Evolutionary conservation across 2,329 filamentous ascomycete genomes (phyloP).

Genomic region (Magnaporthiopsis rhizophila): DNA sequence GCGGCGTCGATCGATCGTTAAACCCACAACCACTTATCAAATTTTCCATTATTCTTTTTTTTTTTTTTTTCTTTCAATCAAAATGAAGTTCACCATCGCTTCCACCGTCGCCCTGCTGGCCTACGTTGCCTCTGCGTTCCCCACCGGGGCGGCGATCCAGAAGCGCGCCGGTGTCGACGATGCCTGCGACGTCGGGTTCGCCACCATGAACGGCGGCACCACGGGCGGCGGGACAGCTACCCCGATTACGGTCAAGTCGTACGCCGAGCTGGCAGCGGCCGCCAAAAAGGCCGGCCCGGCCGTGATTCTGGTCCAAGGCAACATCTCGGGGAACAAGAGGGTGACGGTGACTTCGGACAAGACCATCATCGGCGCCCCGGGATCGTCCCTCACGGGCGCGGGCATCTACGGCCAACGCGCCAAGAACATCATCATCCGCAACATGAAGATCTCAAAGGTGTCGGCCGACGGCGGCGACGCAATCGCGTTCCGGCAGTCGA

Average conservation of each 20-base stretch:
- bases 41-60: too few species aligned
- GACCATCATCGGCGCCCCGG: slow-evolving; percentile 36
- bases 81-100: slow-evolving; percentile 7
- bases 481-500: slow-evolving; percentile 48
- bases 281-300: slow-evolving; percentile 36
- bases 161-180: slow-evolving; percentile 10
- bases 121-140: neutral
- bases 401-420: slow-evolving; percentile 44
- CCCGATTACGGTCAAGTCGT: slow-evolving; percentile 44
- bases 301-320: slow-evolving; percentile 36
- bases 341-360: slow-evolving; percentile 41
- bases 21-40: neutral
- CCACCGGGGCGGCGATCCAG: neutral
- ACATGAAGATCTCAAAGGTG: slow-evolving; percentile 51
- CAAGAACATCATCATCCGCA: slow-evolving; percentile 56
- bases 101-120: slow-evolving; percentile 3
- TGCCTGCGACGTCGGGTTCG: slow-evolving; percentile 30
- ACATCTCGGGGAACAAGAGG: slow-evolving; percentile 33
- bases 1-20: too few species aligned
- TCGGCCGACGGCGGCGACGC: slow-evolving; percentile 48
- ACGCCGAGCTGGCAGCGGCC: slow-evolving; percentile 40
- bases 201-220: slow-evolving; percentile 39
- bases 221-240: slow-evolving; percentile 47
- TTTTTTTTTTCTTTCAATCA: neutral
- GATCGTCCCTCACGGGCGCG: slow-evolving; percentile 31